Evolutionary conservation across 805 yeast species (phyloP).

Genomic region (Saccharomycopsis sp.): DNA sequence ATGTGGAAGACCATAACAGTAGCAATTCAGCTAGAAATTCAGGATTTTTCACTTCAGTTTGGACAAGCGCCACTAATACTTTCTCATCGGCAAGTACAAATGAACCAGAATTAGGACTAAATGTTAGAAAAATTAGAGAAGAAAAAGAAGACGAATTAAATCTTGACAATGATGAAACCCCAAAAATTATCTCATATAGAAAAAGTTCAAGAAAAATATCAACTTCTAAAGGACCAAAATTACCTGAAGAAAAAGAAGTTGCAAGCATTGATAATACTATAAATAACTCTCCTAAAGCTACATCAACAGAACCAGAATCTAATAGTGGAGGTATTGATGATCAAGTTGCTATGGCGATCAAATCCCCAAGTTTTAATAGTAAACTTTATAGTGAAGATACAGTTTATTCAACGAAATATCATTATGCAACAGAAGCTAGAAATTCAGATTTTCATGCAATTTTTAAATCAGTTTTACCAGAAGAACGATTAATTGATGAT

Average conservation of each 20-base stretch:
- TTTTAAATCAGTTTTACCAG: slow-evolving; percentile 55
- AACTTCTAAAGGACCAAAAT: neutral
- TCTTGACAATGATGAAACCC: slow-evolving; percentile 1
- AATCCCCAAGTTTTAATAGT: slow-evolving; percentile 18
- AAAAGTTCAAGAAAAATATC: slow-evolving; percentile 15
- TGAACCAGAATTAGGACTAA: neutral
- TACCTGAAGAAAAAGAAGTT: neutral
- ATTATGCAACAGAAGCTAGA: slow-evolving; percentile 54
- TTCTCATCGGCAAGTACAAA: neutral
- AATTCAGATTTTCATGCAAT: slow-evolving; percentile 68
- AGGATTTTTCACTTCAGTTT: slow-evolving; percentile 13
- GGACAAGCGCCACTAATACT: slow-evolving; percentile 12
- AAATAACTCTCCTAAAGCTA: neutral
- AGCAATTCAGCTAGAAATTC: slow-evolving; percentile 2
- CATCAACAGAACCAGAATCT: neutral
- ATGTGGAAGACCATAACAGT: neutral
- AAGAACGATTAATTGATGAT: slow-evolving; percentile 74
- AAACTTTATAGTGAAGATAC: slow-evolving; percentile 47
- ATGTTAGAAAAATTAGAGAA: neutral
- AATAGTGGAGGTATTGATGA: slow-evolving; percentile 5
- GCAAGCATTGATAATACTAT: neutral
- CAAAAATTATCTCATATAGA: slow-evolving; percentile 16
- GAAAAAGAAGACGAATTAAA: neutral
- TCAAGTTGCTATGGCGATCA: slow-evolving; percentile 6
- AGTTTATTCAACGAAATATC: slow-evolving; percentile 45